These are phyloP conservation scores for Cymodocea nodosa DNA, from an alignment of 116 monocot species.

Conservation along the genomic window DNA sequence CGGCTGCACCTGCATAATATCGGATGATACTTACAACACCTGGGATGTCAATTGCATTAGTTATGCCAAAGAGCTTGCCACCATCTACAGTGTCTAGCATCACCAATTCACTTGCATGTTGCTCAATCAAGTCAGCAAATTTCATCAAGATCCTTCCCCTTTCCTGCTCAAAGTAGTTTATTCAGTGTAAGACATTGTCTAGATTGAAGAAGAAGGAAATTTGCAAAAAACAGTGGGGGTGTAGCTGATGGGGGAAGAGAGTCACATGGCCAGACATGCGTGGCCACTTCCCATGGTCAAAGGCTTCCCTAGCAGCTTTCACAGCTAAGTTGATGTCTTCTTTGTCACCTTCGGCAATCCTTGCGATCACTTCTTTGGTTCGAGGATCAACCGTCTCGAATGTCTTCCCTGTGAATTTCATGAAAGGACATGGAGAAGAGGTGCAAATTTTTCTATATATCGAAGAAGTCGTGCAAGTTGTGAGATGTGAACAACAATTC, in stretches of 20 bases:
- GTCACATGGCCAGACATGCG: slow-evolving; percentile 73
- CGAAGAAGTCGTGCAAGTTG: no score
- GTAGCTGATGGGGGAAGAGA: no score
- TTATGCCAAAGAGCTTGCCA: slow-evolving; percentile 25
- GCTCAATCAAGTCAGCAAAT: slow-evolving; percentile 44
- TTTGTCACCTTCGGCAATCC: slow-evolving; percentile 63
- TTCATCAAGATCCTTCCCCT: slow-evolving; percentile 46
- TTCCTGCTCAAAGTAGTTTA: slow-evolving; percentile 4
- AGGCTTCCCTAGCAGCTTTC: slow-evolving; percentile 71
- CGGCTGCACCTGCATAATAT: slow-evolving; percentile 50
- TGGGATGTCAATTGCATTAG: slow-evolving; percentile 21
- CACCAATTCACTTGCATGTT: slow-evolving; percentile 30
- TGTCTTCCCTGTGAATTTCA: slow-evolving; percentile 45
- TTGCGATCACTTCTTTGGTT: slow-evolving; percentile 48
- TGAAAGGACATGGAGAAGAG: not conserved
- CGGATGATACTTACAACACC: slow-evolving; percentile 8
- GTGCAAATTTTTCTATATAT: not conserved
- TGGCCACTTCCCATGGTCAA: slow-evolving; percentile 89
- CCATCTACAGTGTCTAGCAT: slow-evolving; percentile 31
- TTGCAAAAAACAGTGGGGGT: no score
- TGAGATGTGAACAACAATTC: no score
- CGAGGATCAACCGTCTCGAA: slow-evolving; percentile 81
- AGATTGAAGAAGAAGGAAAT: no score
- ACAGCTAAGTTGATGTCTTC: slow-evolving; percentile 72
- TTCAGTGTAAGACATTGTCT: no score